Base-by-base conservation (phyloP, 805 yeast species). In the Kazachstania bromeliacearum region DNA sequence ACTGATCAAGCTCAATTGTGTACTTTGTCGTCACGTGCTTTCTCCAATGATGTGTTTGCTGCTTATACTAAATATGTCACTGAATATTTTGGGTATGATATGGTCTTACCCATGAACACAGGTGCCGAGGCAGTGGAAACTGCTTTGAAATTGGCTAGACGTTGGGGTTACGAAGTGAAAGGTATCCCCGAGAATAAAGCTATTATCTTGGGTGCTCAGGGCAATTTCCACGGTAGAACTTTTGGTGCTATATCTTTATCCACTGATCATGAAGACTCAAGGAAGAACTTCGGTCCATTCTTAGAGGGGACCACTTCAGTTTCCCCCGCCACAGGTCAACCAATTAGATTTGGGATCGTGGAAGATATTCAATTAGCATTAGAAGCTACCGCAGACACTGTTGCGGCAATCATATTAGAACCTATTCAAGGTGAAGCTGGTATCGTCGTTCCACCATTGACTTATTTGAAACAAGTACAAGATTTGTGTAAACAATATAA, bases 381-480 rank as follows among this genome's bases (percentile, higher is more conserved):
- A 52, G 66, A 70, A 46, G 73, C 73, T 39, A 85, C 89, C 17
- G 96, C 96, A 45, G 89, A 83, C 59, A 79, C 77, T 58, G 77
- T 89, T 46, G 94, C 95, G 31, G 97, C 95, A 28, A 74, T 89
- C 47, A 66, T 89, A 45, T 74, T 89, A 50, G 97, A 89, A 66
- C 96, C 96, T 44, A 88, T 88, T 54, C 97, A 89, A 62, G 97
- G 97, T 60, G 97, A 89, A 62, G 97, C 97, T 23, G 97, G 97
- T 49, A 89, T 89, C 47, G 89, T 88, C 19, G 96, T 88, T 18
- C 96, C 97, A 36, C 92, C 92, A 46, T 64, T 59, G 34, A 94
- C 75, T 51, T 89, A 88, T 66, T 71, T 89, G 47, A 62, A 77
- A 36, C 66, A 69, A 50, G 95, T 88, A 22, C 73, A 74, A 47